Conservation (phyloP, 2,329 filamentous ascomycete species). For the Talaromyces sp. region DNA sequence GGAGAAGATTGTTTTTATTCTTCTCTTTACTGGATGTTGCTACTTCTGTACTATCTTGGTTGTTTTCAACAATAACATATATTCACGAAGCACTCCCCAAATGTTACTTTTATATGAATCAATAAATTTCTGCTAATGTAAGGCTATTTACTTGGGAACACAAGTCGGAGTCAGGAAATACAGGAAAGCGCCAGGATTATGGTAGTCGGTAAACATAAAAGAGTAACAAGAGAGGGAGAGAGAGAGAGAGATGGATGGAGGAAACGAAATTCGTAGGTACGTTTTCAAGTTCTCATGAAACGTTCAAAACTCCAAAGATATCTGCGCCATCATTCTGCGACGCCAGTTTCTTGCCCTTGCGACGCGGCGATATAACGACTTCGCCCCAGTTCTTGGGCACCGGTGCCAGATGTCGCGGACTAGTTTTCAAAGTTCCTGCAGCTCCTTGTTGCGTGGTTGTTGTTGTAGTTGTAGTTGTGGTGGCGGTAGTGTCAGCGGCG, state of each 20-base stretch:
- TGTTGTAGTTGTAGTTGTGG: background rate
- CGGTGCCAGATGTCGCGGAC: slow-evolving; percentile 14
- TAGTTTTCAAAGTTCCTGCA: background rate
- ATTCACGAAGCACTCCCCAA: background rate
- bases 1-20: background rate
- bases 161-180: background rate
- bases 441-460: background rate
- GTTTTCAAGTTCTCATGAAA: slow-evolving; percentile 11
- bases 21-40: background rate
- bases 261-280: too few relatives aligned
- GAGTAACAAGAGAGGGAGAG: slow-evolving; percentile 11
- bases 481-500: slow-evolving; percentile 7
- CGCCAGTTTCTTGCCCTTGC: slow-evolving; percentile 21
- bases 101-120: background rate
- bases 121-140: background rate
- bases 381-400: slow-evolving; percentile 42
- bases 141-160: background rate
- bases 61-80: background rate
- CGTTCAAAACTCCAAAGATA: slow-evolving; percentile 38
- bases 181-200: background rate
- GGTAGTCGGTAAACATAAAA: background rate
- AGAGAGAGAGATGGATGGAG: slow-evolving; percentile 11
- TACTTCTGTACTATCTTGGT: background rate
- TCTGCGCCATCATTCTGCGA: slow-evolving; percentile 24
- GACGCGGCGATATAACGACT: slow-evolving; percentile 38